Evolutionary conservation across 495 filamentous ascomycete genomes (phyloP), one percentile per base, ranked within the genome.

Genomic region (Cladorrhinum samala): DNA sequence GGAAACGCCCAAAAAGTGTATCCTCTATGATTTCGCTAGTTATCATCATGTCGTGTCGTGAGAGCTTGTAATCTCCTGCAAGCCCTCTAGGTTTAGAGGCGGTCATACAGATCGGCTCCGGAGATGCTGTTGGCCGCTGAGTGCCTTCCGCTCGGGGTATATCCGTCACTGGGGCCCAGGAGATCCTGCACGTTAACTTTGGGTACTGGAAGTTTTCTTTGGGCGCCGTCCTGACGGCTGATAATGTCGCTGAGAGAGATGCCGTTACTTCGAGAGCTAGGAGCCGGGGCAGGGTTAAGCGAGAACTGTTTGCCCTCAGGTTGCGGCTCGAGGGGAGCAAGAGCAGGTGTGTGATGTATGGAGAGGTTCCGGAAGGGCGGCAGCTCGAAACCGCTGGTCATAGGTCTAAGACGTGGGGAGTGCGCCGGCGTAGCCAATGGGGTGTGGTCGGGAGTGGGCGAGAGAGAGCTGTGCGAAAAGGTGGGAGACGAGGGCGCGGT

Each of bases 401-500:
- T 78, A 5, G 93, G 93, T 47, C 87, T 83, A 49, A 98, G 76
- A 24, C 93, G 89, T 18, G 93, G 93, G 4, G 94, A 97, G 72
- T 97, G 93, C 24, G 90, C 90, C 0, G 93, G 93, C 1, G 93
- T 98, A 25, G 91, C 93, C 40, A 97, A 79, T 6, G 93, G 93
- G 13, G 94, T 97, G 75, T 96, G 91, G 63, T 96, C 93, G 2
- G 93, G 94, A 2, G 93, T 98, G 1, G 93, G 94, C 1, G 94
- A 97, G 20, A 89, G 82, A 8, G 91, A 96, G 73, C 94, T 92
- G 70, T 96, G 88, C 5, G 93, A 96, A 73, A 96, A 97, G 27
- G 89, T 96, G n/a, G 93, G 93, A 1, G 93, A 97, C 23, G 92
- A 94, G 23, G 93, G 93, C 18, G 91, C 92, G 2, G 93, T 97